Base-by-base conservation (phyloP, 805 yeast species). In the Kodamaea sagamina region DNA sequence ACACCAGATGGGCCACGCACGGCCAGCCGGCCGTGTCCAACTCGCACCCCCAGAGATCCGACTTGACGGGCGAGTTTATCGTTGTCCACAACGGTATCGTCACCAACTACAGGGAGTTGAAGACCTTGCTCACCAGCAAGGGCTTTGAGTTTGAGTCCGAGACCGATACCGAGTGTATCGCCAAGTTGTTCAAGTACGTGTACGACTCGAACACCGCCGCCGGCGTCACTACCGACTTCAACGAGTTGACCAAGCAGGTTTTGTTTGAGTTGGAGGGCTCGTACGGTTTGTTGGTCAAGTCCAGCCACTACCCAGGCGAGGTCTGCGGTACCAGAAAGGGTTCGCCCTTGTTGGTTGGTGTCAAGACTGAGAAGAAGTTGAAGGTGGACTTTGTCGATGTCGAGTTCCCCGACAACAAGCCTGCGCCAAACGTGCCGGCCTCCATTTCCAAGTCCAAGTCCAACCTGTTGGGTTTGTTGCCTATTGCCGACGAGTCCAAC, bases 1-100 rank as follows among this genome's bases (percentile, higher is more conserved):
- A 93, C 70, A 93, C 99, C 10, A 86, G 99, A 75, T 93, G 99
- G 99, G 99, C 99, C 40, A 93, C 99, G 28, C 99, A 93, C 67
- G 99, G 99, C 67, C 87, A 83, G 57, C 97, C 97, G 45, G 81
- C 80, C 52, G 80, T 77, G 49, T 56, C 66, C 48, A 93, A 93
- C 74, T 93, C 98, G 63, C 99, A 93, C 65, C 99, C 99, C 38
- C 98, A 92, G 63, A 75, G 92, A 51, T 88, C 97, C 1, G 99
- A 89, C 63, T 77, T 79, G 7, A 67, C 68, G 36, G 84, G 85
- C 55, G 96, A 90, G 65, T 93, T 93, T 58, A 81, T 88, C 34
- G 83, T 93, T 51, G 98, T 93, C 41, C 99, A 93, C 74, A 93
- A 93, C 59, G 99, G 99, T 75, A 93, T 93, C 65, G 89, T 93